phyloP scores from a whole-genome alignment of 768 basidiomycete species.

The Boletellus emodensis region DNA sequence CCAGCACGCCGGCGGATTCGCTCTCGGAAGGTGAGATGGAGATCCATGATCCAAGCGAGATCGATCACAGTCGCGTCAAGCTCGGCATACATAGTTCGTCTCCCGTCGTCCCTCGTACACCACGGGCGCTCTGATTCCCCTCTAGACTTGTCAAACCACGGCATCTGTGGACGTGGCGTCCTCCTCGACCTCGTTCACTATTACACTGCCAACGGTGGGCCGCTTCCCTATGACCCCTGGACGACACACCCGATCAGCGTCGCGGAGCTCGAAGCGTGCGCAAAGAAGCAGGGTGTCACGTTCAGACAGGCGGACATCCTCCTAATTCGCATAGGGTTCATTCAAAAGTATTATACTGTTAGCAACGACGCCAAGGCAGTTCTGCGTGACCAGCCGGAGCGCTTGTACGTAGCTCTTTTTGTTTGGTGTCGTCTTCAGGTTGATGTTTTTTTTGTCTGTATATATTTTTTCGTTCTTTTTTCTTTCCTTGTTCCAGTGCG shows the following conservation, averaged over 20 bases:
- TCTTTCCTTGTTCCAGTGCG: conserved; percentile 36
- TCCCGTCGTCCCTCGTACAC: background rate
- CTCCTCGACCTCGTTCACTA: conserved; percentile 59
- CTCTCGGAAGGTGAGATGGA: conserved; percentile 44
- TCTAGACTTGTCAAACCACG: conserved; percentile 66
- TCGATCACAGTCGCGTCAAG: conserved; percentile 45
- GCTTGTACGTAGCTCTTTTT: conserved; percentile 44
- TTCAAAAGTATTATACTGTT: conserved; percentile 46
- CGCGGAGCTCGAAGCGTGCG: conserved; percentile 55
- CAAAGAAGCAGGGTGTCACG: conserved; percentile 51
- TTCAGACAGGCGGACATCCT: conserved; percentile 61
- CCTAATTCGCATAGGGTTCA: conserved; percentile 61
- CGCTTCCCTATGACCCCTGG: conserved; percentile 65
- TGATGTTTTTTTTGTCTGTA: background rate
- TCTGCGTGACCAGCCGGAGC: conserved; percentile 38
- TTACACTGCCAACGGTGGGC: conserved; percentile 37
- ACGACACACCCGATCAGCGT: conserved; percentile 48
- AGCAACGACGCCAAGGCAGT: conserved; percentile 43
- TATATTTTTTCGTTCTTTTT: no score
- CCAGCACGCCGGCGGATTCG: conserved; percentile 40
- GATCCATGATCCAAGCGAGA: conserved; percentile 46
- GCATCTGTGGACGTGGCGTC: conserved; percentile 66
- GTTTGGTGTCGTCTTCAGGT: background rate
- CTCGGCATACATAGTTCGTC: conserved; percentile 68
- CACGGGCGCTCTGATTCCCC: background rate